phyloP scores from a whole-genome alignment of 495 filamentous ascomycete species.

The Neurospora hispaniola region DNA sequence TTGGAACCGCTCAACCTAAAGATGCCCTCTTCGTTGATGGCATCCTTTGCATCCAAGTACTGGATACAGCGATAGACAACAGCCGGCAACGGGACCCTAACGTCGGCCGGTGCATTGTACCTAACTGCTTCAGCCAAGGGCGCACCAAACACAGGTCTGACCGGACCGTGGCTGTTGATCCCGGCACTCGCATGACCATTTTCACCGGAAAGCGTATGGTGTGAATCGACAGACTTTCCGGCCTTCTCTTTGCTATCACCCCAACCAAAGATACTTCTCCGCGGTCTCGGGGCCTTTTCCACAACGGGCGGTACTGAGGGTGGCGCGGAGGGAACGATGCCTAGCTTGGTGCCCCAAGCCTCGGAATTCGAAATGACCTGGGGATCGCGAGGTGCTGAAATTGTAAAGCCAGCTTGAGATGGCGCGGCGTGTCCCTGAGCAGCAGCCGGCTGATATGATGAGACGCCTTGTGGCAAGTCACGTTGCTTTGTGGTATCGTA shows the following conservation, averaged over 20 bases:
- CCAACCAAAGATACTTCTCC: slow-evolving; percentile 83
- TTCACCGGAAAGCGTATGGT: slow-evolving; percentile 33
- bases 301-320: slow-evolving; percentile 40
- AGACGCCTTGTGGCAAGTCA: slow-evolving; percentile 32
- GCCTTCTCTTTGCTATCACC: slow-evolving; percentile 38
- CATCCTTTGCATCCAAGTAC: slow-evolving; percentile 77
- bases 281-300: slow-evolving; percentile 72
- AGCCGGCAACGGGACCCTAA: slow-evolving; percentile 69
- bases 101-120: slow-evolving; percentile 60
- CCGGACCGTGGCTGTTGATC: slow-evolving; percentile 39
- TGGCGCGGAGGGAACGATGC: slow-evolving; percentile 14
- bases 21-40: slow-evolving; percentile 82
- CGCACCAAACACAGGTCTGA: slow-evolving; percentile 76
- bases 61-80: slow-evolving; percentile 96
- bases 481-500: slow-evolving; percentile 77
- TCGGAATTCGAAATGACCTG: slow-evolving; percentile 76
- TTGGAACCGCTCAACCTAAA: slow-evolving; percentile 94
- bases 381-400: slow-evolving; percentile 82
- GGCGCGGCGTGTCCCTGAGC: slow-evolving; percentile 23
- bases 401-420: slow-evolving; percentile 41
- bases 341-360: slow-evolving; percentile 70
- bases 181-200: slow-evolving; percentile 12
- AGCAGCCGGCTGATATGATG: slow-evolving; percentile 13
- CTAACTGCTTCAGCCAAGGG: slow-evolving; percentile 79
- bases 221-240: slow-evolving; percentile 36